Base-by-base conservation (phyloP, 768 basidiomycete species). In the Dentipellis fragilis region DNA sequence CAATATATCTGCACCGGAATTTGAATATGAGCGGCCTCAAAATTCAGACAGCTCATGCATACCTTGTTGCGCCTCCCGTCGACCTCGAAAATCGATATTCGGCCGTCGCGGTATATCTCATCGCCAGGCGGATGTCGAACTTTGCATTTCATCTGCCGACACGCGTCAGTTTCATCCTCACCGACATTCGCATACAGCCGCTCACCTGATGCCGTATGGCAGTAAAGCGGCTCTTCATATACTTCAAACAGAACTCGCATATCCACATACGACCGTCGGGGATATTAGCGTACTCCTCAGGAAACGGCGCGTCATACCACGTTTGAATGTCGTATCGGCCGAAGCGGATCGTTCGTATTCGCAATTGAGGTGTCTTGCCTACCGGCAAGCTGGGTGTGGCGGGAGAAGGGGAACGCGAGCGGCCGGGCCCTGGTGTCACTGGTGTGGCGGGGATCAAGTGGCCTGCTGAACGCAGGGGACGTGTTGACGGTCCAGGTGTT, bases 291-390 rank as follows among this genome's bases (percentile, higher is more conserved):
- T 96, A 98, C 68, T 99, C 96, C 67, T 98, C 95, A 0, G 96
- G 95, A 67, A 97, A 98, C 6, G 96, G 96, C 21, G 96, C 96
- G 66, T 96, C 93, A 68, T 92, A 98, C 96, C 96, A 99, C 3
- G 96, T 98, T 67, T 92, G 84, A 66, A 98, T 92, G 64, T 98
- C 93, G 66, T 77, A 94, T 55, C 81, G 77, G 23, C 94, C 94
- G 63, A 97, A 94, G 29, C 93, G 84, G 59, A 97, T 93, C 54
- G 80, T 83, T 54, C 83, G 86, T 75, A 95, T 96, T 60, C 85
- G 84, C 47, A 87, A 78, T 29, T 69, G 71, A 35, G 69, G 65
- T 1, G 6, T 49, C 12, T 49, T 65, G 36, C 52, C 54, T 4
- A 49, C 49, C 22, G 49, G 66, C 42, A 50, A 51, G 14, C 65